A percentile compares a stretch with the other conserved stretches of the same genome.
phyloP scores from a whole-genome alignment of 768 basidiomycete genomes.

The Arthromyces matolae region DNA sequence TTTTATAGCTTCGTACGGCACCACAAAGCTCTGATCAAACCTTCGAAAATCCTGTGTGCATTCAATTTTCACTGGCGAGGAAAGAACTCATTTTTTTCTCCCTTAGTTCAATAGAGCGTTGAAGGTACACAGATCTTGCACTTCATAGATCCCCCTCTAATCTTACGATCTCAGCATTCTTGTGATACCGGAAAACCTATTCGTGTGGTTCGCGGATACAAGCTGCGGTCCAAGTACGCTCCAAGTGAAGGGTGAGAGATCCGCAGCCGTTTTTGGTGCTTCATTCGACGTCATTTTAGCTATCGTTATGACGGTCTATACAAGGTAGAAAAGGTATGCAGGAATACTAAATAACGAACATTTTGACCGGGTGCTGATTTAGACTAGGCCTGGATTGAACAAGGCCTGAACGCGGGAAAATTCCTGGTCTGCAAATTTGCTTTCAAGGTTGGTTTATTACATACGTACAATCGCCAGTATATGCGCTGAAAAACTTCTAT shows the following conservation, averaged over 20 bases:
- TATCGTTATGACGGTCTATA: slow-evolving; percentile 94
- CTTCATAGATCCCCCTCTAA: too few relatives aligned
- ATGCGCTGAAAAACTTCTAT: not conserved
- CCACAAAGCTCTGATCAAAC: slow-evolving; percentile 82
- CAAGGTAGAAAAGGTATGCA: slow-evolving; percentile 64
- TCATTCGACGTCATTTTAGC: slow-evolving; percentile 20
- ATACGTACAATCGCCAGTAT: too few relatives aligned
- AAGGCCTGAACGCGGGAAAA: slow-evolving; percentile 64
- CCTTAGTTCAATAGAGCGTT: slow-evolving; percentile 64
- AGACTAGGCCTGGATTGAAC: slow-evolving; percentile 67
- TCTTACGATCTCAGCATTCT: slow-evolving; percentile 67
- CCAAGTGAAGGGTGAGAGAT: slow-evolving; percentile 66
- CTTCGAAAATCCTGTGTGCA: slow-evolving; percentile 59
- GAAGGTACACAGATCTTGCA: too few relatives aligned
- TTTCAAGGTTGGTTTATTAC: slow-evolving; percentile 53
- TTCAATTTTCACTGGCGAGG: not conserved
- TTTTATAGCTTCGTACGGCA: slow-evolving; percentile 76
- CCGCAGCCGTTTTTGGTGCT: not conserved
- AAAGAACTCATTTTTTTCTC: not conserved
- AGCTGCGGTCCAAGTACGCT: slow-evolving; percentile 67
- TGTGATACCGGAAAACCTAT: slow-evolving; percentile 80
- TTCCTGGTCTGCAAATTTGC: slow-evolving; percentile 83
- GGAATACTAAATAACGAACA: too few relatives aligned
- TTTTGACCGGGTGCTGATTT: not conserved
- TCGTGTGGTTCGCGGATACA: slow-evolving; percentile 85